A percentile compares a stretch with the other conserved stretches of the same genome.
Conservation (phyloP, 192 early-diverging fungal species). For the Umbelopsis sp. region DNA sequence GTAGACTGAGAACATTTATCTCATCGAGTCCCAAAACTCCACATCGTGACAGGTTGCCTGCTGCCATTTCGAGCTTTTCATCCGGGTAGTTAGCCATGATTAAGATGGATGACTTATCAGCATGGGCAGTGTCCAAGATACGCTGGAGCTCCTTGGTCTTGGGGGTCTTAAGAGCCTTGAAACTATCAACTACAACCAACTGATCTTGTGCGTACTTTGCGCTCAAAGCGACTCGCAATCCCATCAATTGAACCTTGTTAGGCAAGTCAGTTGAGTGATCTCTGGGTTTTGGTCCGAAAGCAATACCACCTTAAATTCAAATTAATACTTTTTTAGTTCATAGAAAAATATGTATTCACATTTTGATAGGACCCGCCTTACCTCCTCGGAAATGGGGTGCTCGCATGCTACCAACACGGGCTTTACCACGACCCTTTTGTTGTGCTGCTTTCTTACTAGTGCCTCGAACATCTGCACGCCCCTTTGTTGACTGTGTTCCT, state of each 20-base stretch:
- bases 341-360: not conserved
- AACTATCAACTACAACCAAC: constrained; percentile 78
- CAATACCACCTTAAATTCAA: constrained; percentile 61
- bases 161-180: constrained; percentile 49
- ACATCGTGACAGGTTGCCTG: constrained; percentile 61
- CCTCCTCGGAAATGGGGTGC: constrained; percentile 90
- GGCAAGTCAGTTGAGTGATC: constrained; percentile 81
- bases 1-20: constrained; percentile 67
- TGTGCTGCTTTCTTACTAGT: constrained; percentile 79
- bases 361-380: constrained; percentile 25
- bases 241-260: constrained; percentile 84
- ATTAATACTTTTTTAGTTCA: not conserved
- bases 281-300: constrained; percentile 90
- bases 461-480: constrained; percentile 82
- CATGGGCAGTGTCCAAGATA: constrained; percentile 41
- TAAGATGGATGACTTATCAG: constrained; percentile 45
- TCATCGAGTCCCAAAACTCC: constrained; percentile 62
- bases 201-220: constrained; percentile 91
- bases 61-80: constrained; percentile 56
- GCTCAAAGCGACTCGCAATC: constrained; percentile 80
- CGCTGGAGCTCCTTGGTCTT: constrained; percentile 56
- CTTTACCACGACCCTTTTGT: constrained; percentile 93
- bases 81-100: constrained; percentile 39
- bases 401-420: constrained; percentile 81
- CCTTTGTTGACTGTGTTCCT: constrained; percentile 85